Evolutionary conservation across 306 rosid species (phyloP).

Genomic region (Betula pendula): DNA sequence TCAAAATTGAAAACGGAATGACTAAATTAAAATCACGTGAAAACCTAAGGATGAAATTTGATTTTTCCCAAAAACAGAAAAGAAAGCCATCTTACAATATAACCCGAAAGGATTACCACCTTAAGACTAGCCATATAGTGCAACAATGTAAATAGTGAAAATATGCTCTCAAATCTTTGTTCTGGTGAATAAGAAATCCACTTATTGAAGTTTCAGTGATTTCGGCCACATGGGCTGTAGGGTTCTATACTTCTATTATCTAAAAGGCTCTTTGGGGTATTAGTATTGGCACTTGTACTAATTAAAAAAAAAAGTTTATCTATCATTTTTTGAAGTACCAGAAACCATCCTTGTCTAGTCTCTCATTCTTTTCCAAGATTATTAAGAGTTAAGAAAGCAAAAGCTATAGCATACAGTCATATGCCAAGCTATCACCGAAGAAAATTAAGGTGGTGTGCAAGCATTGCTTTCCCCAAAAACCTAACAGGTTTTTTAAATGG

Average conservation of each 20-base stretch:
- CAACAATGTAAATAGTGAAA: neutral
- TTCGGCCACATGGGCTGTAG: neutral
- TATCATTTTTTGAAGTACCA: neutral
- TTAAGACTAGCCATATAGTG: neutral
- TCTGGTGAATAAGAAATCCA: neutral
- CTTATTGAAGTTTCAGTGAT: neutral
- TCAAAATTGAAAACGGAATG: too few species aligned
- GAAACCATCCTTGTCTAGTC: neutral
- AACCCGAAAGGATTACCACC: neutral
- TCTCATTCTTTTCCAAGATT: neutral
- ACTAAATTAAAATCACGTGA: too few species aligned
- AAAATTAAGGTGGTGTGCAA: neutral
- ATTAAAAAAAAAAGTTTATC: neutral
- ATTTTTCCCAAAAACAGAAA: too few species aligned
- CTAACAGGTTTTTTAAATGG: neutral
- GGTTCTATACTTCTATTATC: neutral
- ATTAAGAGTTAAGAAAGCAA: neutral
- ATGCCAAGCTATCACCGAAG: neutral
- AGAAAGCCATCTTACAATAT: neutral
- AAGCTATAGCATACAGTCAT: neutral
- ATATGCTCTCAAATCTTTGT: neutral
- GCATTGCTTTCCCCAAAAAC: slow-evolving; percentile 3
- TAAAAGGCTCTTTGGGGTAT: neutral
- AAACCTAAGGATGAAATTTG: too few species aligned
- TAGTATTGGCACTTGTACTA: neutral